Evolutionary conservation across 192 early-diverging fungal genomes (phyloP).

Genomic region (Kickxella alabastrina): DNA sequence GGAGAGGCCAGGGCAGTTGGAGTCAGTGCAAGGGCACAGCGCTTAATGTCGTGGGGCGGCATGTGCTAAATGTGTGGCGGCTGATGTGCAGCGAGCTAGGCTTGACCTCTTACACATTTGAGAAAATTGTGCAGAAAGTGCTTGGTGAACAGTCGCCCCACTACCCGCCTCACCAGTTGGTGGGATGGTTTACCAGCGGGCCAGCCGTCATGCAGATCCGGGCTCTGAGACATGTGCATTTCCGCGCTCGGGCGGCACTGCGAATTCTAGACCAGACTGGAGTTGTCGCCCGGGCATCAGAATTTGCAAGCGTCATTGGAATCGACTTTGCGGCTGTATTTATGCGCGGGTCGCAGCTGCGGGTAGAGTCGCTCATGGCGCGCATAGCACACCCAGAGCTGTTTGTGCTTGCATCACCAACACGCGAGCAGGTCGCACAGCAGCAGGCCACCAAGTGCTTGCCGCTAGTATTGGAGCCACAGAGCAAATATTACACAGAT

Average conservation of each 20-base stretch:
- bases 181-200: conserved; percentile 61
- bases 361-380: conserved; percentile 77
- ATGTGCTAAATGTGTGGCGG: conserved; percentile 87
- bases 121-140: conserved; percentile 68
- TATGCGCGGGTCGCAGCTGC: conserved; percentile 86
- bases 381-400: conserved; percentile 74
- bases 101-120: conserved; percentile 74
- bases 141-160: conserved; percentile 69
- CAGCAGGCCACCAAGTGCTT: conserved; percentile 78
- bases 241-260: conserved; percentile 62
- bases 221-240: conserved; percentile 62
- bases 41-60: conserved; percentile 65
- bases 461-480: conserved; percentile 88
- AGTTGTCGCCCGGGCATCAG: conserved; percentile 67
- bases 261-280: conserved; percentile 69
- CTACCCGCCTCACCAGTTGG: conserved; percentile 56
- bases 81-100: conserved; percentile 73
- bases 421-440: conserved; percentile 65
- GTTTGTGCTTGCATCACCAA: conserved; percentile 74
- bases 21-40: conserved; percentile 60
- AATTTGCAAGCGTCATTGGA: conserved; percentile 89
- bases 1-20: conserved; percentile 39
- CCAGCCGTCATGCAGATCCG: conserved; percentile 55
- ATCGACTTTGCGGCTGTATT: conserved; percentile 85
- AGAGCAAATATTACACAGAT: conserved; percentile 74